A percentile compares a stretch with the other conserved stretches of the same genome.
Evolutionary conservation across 805 yeast genomes (phyloP).

Genomic region (Schwanniomyces occidentalis): DNA sequence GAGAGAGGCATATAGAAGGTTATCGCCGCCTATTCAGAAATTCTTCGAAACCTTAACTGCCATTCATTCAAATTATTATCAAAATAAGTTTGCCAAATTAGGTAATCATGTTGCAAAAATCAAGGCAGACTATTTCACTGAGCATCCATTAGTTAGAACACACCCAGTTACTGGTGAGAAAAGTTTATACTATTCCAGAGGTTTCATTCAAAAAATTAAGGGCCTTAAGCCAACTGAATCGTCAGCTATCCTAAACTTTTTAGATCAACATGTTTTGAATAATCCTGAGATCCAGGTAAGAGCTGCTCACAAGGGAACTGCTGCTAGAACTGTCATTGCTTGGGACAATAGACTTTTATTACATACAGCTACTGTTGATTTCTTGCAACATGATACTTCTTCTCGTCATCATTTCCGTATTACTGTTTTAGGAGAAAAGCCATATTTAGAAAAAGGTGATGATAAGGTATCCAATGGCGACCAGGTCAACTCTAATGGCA

Average conservation of each 20-base stretch:
- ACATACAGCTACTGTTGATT: conserved; percentile 24
- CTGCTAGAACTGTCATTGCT: conserved; percentile 23
- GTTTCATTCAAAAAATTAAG: conserved; percentile 20
- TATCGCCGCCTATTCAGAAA: conserved; percentile 22
- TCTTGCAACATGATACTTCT: too few relatives aligned
- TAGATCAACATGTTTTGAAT: conserved; percentile 19
- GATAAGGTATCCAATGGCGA: too few relatives aligned
- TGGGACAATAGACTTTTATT: conserved; percentile 26
- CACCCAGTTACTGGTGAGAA: conserved; percentile 30
- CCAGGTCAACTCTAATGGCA: too few relatives aligned
- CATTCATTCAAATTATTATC: conserved; percentile 25
- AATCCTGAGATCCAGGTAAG: conserved; percentile 28
- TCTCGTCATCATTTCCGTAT: conserved; percentile 27
- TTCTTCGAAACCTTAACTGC: conserved; percentile 23
- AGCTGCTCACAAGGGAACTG: too few relatives aligned
- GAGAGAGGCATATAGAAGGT: conserved; percentile 26
- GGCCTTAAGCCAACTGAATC: conserved; percentile 24
- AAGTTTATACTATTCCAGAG: conserved; percentile 21
- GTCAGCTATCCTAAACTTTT: conserved; percentile 20
- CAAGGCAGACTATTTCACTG: conserved; percentile 20
- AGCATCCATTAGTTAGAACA: conserved; percentile 29
- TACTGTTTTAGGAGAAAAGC: conserved; percentile 26
- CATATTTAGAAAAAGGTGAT: conserved; percentile 16
- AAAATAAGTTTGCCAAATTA: conserved; percentile 11
- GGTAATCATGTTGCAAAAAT: conserved; percentile 17